These are phyloP conservation scores for Chaetomium globosum DNA, from an alignment of 2,329 filamentous ascomycete genomes.

Conservation along the genomic window DNA sequence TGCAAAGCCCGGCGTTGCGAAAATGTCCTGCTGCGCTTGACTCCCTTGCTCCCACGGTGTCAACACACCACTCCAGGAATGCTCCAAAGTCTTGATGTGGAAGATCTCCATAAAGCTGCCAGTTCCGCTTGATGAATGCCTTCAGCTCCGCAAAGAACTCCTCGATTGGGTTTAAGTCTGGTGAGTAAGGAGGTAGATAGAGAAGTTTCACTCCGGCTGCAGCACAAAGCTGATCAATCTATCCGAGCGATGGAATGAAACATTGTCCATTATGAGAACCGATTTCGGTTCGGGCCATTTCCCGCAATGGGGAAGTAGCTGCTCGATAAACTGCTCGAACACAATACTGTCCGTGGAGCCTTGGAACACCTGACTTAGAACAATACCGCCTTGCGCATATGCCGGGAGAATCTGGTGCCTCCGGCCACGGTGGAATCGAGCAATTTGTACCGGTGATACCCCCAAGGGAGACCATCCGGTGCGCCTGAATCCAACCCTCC, in stretches of 20 bases:
- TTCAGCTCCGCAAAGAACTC: conserved; percentile 17
- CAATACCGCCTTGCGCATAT: conserved; percentile 25
- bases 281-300: conserved; percentile 15
- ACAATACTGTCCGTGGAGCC: conserved; percentile 1
- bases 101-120: conserved; percentile 4
- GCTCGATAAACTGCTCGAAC: conserved; percentile 17
- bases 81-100: neutral
- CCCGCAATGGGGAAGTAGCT: conserved; percentile 8
- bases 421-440: conserved; percentile 33
- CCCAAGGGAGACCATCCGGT: conserved; percentile 44
- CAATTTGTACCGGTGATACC: conserved; percentile 37
- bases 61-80: conserved; percentile 12
- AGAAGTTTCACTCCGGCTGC: conserved; percentile 9
- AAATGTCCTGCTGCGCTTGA: conserved; percentile 10
- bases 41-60: conserved; percentile 12
- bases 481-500: conserved; percentile 41
- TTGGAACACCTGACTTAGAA: conserved; percentile 4
- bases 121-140: conserved; percentile 8
- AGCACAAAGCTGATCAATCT: conserved; percentile 1
- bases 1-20: conserved; percentile 4
- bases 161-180: conserved; percentile 12
- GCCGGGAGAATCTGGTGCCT: conserved; percentile 38
- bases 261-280: conserved; percentile 16
- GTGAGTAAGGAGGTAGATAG: conserved; percentile 13
- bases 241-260: conserved; percentile 10